phyloP scores from a whole-genome alignment of 805 yeast species.

The Barnettozyma sucrosica region DNA sequence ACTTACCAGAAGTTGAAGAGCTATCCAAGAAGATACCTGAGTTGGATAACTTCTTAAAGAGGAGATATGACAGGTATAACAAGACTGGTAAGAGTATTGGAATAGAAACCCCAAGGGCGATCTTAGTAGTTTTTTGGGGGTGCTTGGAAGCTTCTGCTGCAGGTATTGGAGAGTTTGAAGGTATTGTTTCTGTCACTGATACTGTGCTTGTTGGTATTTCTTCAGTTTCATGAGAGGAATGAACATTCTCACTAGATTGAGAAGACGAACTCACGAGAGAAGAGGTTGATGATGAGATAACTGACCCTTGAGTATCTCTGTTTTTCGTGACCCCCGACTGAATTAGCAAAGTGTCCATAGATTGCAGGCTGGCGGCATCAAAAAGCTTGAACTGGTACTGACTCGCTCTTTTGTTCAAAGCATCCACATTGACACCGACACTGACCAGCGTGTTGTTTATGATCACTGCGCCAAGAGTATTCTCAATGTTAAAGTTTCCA shows the following conservation, averaged over 20 bases:
- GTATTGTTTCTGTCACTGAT: neutral
- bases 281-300: neutral
- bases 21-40: neutral
- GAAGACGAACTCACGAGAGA: neutral
- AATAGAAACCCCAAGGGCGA: conserved; percentile 24
- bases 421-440: conserved; percentile 25
- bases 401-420: conserved; percentile 16
- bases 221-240: neutral
- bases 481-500: conserved; percentile 25
- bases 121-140: conserved; percentile 3
- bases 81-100: conserved; percentile 19
- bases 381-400: conserved; percentile 36
- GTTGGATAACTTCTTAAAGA: conserved; percentile 12
- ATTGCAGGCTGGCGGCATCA: conserved; percentile 33
- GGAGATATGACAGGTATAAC: conserved; percentile 3
- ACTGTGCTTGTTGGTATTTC: neutral
- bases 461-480: conserved; percentile 43
- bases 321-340: neutral
- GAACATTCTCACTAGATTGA: neutral
- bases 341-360: conserved; percentile 18
- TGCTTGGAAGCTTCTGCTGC: neutral
- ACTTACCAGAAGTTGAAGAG: conserved; percentile 2
- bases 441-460: conserved; percentile 46
- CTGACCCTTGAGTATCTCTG: neutral
- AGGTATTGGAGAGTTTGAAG: neutral